Evolutionary conservation across 2,329 filamentous ascomycete genomes (phyloP).

Genomic region (Septoria linicola): DNA sequence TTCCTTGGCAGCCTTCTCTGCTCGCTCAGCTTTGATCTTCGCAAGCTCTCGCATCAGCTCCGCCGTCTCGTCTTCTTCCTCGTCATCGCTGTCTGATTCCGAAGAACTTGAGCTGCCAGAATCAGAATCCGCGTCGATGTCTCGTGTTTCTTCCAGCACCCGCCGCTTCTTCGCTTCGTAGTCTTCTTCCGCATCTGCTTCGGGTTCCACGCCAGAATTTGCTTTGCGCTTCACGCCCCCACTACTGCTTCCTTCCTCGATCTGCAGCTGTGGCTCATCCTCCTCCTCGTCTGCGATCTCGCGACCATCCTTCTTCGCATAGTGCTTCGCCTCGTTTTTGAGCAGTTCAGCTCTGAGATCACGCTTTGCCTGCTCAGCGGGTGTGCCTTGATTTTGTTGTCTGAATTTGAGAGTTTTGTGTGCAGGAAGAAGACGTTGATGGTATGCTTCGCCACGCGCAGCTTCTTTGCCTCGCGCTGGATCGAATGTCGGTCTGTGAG

Average conservation of each 20-base stretch:
- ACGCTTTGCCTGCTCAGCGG: conserved; percentile 66
- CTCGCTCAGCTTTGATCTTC: conserved; percentile 85
- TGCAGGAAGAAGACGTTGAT: conserved; percentile 90
- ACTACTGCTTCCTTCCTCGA: conserved; percentile 47
- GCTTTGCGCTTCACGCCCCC: conserved; percentile 61
- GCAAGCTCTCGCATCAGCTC: conserved; percentile 90
- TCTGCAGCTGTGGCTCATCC: conserved; percentile 40
- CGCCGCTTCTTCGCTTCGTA: conserved; percentile 78
- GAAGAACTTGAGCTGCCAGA: conserved; percentile 1
- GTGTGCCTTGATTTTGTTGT: conserved; percentile 85
- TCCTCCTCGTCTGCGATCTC: conserved; percentile 41
- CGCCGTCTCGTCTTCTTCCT: conserved; percentile 77
- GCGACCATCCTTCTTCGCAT: conserved; percentile 75
- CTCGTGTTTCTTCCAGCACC: conserved; percentile 81
- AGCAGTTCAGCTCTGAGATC: conserved; percentile 89
- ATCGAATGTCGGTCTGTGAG: conserved; percentile 90
- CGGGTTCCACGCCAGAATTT: conserved; percentile 39
- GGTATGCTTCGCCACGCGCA: conserved; percentile 87
- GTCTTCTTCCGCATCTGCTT: conserved; percentile 57
- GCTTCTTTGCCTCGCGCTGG: conserved; percentile 94
- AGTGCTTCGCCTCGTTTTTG: conserved; percentile 82
- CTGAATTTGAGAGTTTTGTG: conserved; percentile 90
- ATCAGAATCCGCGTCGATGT: conserved; percentile 73
- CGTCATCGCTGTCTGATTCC: conserved; percentile 63
- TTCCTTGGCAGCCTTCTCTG: conserved; percentile 75